phyloP scores from a whole-genome alignment of 805 yeast species.

The Barnettozyma populi region DNA sequence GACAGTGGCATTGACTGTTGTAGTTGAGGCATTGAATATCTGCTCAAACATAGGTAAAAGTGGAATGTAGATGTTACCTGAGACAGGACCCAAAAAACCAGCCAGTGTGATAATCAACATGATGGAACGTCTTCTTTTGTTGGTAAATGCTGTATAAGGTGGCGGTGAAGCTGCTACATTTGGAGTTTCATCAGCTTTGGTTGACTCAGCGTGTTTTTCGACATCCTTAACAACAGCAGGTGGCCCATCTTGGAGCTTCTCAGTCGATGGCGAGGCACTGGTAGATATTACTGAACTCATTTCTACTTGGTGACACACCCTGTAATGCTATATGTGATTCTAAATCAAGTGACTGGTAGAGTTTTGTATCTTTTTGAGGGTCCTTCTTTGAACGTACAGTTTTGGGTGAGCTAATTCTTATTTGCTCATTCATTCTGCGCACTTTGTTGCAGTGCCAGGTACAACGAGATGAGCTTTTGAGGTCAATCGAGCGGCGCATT shows the following conservation, averaged over 20 bases:
- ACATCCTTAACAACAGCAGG: neutral
- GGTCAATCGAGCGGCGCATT: neutral
- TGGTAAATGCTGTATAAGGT: constrained; percentile 30
- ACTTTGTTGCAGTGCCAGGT: neutral
- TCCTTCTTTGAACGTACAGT: neutral
- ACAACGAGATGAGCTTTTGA: neutral
- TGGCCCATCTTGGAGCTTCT: neutral
- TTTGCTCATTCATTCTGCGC: neutral
- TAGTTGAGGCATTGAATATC: constrained; percentile 35
- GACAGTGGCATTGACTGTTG: constrained; percentile 49
- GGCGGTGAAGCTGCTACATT: neutral
- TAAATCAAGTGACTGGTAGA: neutral
- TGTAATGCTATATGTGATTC: neutral
- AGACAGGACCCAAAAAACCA: constrained; percentile 51
- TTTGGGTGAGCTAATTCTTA: neutral
- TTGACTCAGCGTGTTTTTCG: neutral
- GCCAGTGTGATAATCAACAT: constrained; percentile 39
- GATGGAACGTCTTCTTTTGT: constrained; percentile 28
- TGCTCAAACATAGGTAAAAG: constrained; percentile 40
- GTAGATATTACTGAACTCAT: neutral
- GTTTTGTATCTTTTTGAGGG: neutral
- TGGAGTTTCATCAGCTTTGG: neutral
- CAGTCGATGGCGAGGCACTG: neutral
- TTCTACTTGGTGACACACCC: neutral
- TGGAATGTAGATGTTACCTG: constrained; percentile 56